Evolutionary conservation across 306 rosid genomes (phyloP), one percentile per base, ranked within the genome.

Genomic region (Phaseolus lunatus): DNA sequence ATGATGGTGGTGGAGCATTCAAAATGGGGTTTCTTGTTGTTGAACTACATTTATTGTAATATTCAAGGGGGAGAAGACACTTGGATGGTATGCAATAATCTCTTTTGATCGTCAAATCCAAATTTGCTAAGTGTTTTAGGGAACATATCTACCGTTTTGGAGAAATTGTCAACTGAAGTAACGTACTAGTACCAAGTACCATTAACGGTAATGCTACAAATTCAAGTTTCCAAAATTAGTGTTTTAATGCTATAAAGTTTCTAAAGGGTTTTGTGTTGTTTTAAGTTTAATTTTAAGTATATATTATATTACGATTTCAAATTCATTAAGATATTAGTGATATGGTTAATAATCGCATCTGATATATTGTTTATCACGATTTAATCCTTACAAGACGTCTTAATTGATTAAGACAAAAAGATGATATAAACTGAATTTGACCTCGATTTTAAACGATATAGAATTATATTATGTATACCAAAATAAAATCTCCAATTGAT

Each of bases 1-100:
- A 70, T 70, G 14, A 23, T 66, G 19, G 13, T 4, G 18, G 58
- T 11, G 10, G 14, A 12, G 33, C 63, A 65, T 82, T 53, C 35
- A 71, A 41, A 62, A 29, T 11, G 24, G 33, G 47, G 15, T 37
- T 45, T 77, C 39, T 49, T 12, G 69, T 70, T 45, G 78, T 70
- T 76, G 64, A 77, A 54, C 69, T 59, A 23, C 57, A 82, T 66
- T 77, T 66, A 73, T 29, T 63, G 41, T 43, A 50, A 18, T 67
- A 22, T 29, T 37, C 11, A 27, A 20, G 20, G 2, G 47, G 35
- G 3, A 3, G 12, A 52, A 64, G 6, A 41, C 67, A 71, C 43
- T 22, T 80, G 41, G 5, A 43, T 39, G 9, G 13, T 49, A 50
- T 48, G 29, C 62, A 49, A 50, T 67, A 4, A 48, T 79, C 3